phyloP scores from a whole-genome alignment of 176 grass and related monocot genomes.

The Guadua angustifolia region DNA sequence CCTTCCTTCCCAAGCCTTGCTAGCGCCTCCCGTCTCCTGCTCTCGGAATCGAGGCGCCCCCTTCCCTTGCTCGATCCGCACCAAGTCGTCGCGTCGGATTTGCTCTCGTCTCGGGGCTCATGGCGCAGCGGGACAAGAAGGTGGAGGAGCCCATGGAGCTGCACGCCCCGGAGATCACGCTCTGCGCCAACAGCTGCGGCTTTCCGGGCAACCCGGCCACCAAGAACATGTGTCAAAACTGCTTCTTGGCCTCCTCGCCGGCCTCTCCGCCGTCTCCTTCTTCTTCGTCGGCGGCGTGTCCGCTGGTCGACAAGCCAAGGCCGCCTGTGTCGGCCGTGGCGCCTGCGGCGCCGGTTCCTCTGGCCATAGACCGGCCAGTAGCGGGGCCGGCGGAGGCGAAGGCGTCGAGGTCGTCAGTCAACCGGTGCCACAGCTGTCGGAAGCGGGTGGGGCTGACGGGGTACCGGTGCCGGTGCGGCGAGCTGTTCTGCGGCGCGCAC shows the following conservation, averaged over 20 bases:
- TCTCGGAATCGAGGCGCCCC: not conserved
- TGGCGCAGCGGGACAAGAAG: slow-evolving; percentile 95
- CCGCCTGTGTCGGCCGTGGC: not conserved
- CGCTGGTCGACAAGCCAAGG: slow-evolving; percentile 41
- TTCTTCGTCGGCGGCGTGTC: not conserved
- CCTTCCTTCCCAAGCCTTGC: not conserved
- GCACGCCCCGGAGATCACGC: slow-evolving; percentile 66
- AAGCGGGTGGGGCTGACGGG: slow-evolving; percentile 81
- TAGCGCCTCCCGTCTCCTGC: not conserved
- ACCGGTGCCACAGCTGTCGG: slow-evolving; percentile 77
- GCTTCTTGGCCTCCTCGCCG: slow-evolving; percentile 56
- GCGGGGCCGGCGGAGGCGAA: slow-evolving; percentile 27
- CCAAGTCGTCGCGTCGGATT: not conserved
- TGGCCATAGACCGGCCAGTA: slow-evolving; percentile 18
- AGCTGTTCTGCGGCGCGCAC: slow-evolving; percentile 88
- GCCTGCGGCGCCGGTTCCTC: not conserved
- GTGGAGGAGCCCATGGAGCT: slow-evolving; percentile 86
- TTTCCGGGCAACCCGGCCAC: slow-evolving; percentile 79
- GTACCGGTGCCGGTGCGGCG: slow-evolving; percentile 85
- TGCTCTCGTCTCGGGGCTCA: slow-evolving; percentile 10
- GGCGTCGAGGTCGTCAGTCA: slow-evolving; percentile 53
- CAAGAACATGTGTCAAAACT: slow-evolving; percentile 76
- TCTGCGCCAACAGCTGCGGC: slow-evolving; percentile 96
- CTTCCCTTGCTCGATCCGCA: not conserved
- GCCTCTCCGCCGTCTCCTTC: not conserved